Conservation (phyloP, 2,329 filamentous ascomycete species). For the Cordyceps javanica region DNA sequence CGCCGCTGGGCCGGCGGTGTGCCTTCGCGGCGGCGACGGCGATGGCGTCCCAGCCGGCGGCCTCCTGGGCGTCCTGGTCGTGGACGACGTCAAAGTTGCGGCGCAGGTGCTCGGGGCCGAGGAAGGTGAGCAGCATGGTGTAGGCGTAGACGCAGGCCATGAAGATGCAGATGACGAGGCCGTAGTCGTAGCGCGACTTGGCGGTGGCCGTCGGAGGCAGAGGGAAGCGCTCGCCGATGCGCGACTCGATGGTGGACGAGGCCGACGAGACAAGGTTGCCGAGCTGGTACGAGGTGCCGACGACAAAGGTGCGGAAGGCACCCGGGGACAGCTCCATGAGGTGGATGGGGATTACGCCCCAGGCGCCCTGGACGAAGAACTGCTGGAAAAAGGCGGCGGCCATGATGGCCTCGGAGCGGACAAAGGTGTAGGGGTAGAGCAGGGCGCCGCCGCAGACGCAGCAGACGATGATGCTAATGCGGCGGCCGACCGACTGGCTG, state of each 20-base stretch:
- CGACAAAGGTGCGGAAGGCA: slow-evolving; percentile 66
- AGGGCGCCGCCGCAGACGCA: slow-evolving; percentile 64
- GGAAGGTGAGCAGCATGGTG: slow-evolving; percentile 53
- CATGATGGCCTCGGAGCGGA: slow-evolving; percentile 56
- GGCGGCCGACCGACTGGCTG: slow-evolving; percentile 63
- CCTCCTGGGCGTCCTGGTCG: slow-evolving; percentile 42
- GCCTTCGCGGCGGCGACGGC: slow-evolving; percentile 18
- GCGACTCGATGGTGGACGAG: slow-evolving; percentile 69
- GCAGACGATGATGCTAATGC: slow-evolving; percentile 61
- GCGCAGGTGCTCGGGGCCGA: slow-evolving; percentile 52
- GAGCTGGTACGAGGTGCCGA: slow-evolving; percentile 69
- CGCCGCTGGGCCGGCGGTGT: too few species aligned
- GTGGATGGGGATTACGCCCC: slow-evolving; percentile 72
- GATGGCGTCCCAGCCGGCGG: slow-evolving; percentile 34
- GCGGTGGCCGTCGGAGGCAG: slow-evolving; percentile 49
- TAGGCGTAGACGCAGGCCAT: slow-evolving; percentile 75
- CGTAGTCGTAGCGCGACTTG: slow-evolving; percentile 61
- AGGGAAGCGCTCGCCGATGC: slow-evolving; percentile 68
- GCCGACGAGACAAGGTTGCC: slow-evolving; percentile 68
- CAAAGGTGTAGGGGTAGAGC: slow-evolving; percentile 77
- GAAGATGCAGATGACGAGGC: slow-evolving; percentile 83
- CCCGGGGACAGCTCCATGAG: slow-evolving; percentile 71
- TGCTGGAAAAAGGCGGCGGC: slow-evolving; percentile 81
- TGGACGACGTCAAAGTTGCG: slow-evolving; percentile 45
- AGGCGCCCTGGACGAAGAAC: slow-evolving; percentile 71